A percentile compares a stretch with the other conserved stretches of the same genome.
Evolutionary conservation across 352 stramenopile genomes (phyloP).

Genomic region (Nothophytophthora sp.): DNA sequence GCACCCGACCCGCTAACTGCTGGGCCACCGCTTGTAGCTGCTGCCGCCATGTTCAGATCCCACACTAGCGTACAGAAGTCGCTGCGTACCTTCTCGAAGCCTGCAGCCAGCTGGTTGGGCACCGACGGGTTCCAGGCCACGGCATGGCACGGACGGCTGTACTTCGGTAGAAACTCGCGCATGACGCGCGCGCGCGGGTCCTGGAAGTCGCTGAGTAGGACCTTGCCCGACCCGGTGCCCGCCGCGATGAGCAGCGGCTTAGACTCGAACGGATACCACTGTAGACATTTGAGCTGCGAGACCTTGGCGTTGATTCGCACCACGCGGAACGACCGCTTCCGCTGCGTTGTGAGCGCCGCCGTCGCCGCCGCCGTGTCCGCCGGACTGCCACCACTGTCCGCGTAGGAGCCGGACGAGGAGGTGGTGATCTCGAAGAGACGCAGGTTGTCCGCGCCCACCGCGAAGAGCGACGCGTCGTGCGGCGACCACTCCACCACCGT

Average conservation of each 20-base stretch:
- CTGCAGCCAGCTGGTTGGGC: slow-evolving; percentile 75
- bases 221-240: slow-evolving; percentile 74
- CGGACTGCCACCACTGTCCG: too few species aligned
- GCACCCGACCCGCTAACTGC: not conserved
- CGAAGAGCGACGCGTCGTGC: slow-evolving; percentile 82
- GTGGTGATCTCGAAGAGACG: slow-evolving; percentile 79
- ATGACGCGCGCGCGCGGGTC: slow-evolving; percentile 61
- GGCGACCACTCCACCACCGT: slow-evolving; percentile 87
- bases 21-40: not conserved
- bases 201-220: slow-evolving; percentile 83
- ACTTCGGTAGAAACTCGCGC: slow-evolving; percentile 81
- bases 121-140: slow-evolving; percentile 82
- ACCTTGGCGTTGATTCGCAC: slow-evolving; percentile 81
- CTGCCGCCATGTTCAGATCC: slow-evolving; percentile 66
- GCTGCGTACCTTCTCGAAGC: slow-evolving; percentile 88
- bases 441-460: slow-evolving; percentile 79
- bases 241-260: slow-evolving; percentile 79
- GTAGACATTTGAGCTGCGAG: slow-evolving; percentile 80
- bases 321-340: slow-evolving; percentile 82
- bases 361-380: slow-evolving; percentile 1
- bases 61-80: slow-evolving; percentile 87
- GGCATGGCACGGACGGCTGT: slow-evolving; percentile 80
- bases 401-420: slow-evolving; percentile 9
- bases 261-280: slow-evolving; percentile 79
- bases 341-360: slow-evolving; percentile 54